phyloP scores from a whole-genome alignment of 176 grass and related monocot species.

The Panicum miliaceum region DNA sequence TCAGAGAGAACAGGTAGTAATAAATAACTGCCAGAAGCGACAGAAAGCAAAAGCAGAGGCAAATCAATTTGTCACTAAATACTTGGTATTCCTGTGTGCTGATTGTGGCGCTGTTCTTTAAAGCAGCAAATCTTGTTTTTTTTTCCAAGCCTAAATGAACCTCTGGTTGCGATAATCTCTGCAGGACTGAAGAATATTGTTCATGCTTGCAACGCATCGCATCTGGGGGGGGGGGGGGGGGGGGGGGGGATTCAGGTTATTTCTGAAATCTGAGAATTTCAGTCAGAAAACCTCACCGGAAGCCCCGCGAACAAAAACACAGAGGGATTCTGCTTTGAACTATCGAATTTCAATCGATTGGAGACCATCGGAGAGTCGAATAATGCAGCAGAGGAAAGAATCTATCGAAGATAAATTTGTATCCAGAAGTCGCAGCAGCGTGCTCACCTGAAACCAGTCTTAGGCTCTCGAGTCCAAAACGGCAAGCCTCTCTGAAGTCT shows the following conservation, averaged over 20 bases:
- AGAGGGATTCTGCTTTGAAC: background rate
- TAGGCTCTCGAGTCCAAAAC: background rate
- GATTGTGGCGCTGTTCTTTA: background rate
- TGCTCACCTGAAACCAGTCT: constrained; percentile 42
- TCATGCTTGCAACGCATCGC: background rate
- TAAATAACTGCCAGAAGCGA: constrained; percentile 6
- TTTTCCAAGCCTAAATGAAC: constrained; percentile 7
- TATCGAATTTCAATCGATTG: background rate
- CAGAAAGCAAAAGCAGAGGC: background rate
- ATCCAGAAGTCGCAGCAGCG: background rate
- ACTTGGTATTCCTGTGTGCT: constrained; percentile 4
- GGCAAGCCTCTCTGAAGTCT: background rate
- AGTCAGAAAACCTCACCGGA: background rate
- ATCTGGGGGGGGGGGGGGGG: background rate
- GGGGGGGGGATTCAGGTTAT: background rate
- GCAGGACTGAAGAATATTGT: background rate
- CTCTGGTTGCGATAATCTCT: background rate
- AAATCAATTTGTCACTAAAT: background rate
- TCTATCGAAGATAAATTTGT: background rate
- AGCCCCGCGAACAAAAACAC: background rate
- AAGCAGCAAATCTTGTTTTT: background rate
- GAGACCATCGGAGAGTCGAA: background rate
- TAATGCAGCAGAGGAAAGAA: background rate
- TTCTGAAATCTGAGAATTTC: background rate
- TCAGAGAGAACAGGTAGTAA: background rate